Base-by-base conservation (phyloP, 2,329 filamentous ascomycete genomes). In the Alternaria brassicicola region DNA sequence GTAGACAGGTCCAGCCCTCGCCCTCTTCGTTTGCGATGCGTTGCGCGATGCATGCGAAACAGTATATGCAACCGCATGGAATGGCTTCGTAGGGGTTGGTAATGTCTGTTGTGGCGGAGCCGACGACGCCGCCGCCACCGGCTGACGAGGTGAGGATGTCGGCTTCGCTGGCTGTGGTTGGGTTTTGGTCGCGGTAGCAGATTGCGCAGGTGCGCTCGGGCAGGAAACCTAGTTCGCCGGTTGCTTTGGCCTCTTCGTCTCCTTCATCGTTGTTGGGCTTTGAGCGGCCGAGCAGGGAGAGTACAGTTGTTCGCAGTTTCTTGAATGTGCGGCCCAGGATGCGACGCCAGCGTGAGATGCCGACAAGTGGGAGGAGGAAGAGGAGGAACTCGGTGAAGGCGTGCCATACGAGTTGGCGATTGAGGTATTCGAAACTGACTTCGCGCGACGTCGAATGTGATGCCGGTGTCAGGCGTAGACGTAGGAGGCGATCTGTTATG, bases 331-430 rank as follows among this genome's bases (percentile, higher is more conserved):
- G 86, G 19, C 86, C 84, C n/a, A 97, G 82, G 89, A 94, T 97
- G 65, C 93, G 86, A 57, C 92, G 87, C 95, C 95, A 99, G 65
- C 93, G 87, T 71, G 91, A 89, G 67, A 99, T 94, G 50, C 95
- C 95, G 39, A 99, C 91, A n/a, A 99, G 85, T 0, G 95, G 95
- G n/a, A 99, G 84, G 17, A 98, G 86, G 76, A 98, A 99, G 30
- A 99, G 85, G n/a, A 99, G 83, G 70, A 99, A 99, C 76, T 99
- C 95, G 25, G 95, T 99, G 71, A 99, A 97, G n/a, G 95, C 95
- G 78, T 99, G 95, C 95, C 95, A 99, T 35, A 99, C 95, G 10
- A 99, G 87, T 79, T 99, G 95, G 46, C 95, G 89, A 76, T 99
- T 99, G 48, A 98, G 86, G 72, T 97, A 98, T 79, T 99, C 95